Percentiles rank a stretch among this genome's conserved stretches.
phyloP scores from a whole-genome alignment of 208 protist genomes.

The Lotmaria passim region DNA sequence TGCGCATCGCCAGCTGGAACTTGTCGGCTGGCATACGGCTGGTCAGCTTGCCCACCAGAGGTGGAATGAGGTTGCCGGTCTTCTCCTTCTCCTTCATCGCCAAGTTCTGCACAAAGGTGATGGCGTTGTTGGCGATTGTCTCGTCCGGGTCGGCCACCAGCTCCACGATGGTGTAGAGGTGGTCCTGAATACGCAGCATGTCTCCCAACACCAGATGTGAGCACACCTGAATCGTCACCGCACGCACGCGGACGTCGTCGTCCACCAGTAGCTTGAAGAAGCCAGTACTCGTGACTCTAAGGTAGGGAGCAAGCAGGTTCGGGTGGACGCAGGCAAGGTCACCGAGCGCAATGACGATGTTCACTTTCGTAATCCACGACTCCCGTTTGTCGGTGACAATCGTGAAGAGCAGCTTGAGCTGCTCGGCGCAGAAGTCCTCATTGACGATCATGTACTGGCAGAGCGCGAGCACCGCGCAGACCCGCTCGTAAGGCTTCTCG shows the following conservation, averaged over 20 bases:
- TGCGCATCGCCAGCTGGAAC: conserved; percentile 86
- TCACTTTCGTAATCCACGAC: conserved; percentile 90
- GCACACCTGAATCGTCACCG: conserved; percentile 92
- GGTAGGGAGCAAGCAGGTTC: conserved; percentile 82
- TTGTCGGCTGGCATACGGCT: conserved; percentile 77
- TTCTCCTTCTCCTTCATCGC: conserved; percentile 90
- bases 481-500: conserved; percentile 58
- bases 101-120: conserved; percentile 90
- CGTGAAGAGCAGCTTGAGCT: conserved; percentile 82
- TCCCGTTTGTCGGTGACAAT: conserved; percentile 77
- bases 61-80: conserved; percentile 89
- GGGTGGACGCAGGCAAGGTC: conserved; percentile 91
- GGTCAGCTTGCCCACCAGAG: conserved; percentile 79
- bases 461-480: conserved; percentile 83
- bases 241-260: conserved; percentile 85
- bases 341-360: conserved; percentile 86
- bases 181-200: conserved; percentile 90
- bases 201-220: conserved; percentile 90
- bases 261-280: conserved; percentile 89
- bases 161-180: conserved; percentile 87
- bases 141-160: conserved; percentile 88
- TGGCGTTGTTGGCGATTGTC: conserved; percentile 82
- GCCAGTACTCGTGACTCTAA: conserved; percentile 72
- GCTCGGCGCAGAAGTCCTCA: conserved; percentile 69
- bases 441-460: conserved; percentile 89